These are phyloP conservation scores for Hippophae tibetana DNA, from an alignment of 306 rosid species.

Conservation along the genomic window DNA sequence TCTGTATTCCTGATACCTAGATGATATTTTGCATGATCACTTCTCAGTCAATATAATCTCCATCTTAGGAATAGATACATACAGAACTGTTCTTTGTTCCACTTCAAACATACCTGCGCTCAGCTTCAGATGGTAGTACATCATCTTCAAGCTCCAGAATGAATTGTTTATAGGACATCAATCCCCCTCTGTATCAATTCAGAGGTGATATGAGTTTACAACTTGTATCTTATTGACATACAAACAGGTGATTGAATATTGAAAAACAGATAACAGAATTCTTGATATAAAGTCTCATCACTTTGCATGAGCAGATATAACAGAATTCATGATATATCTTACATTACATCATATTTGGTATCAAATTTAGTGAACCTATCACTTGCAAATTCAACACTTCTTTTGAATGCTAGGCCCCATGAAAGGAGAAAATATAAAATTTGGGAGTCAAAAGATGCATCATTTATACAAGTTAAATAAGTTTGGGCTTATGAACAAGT, in stretches of 20 bases:
- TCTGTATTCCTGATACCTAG: constrained; percentile 80
- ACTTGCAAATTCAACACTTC: too few species aligned
- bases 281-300: too few species aligned
- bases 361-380: too few species aligned
- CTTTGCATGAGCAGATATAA: too few species aligned
- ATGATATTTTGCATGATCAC: not conserved
- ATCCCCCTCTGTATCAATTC: constrained; percentile 57
- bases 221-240: not conserved
- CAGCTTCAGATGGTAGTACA: constrained; percentile 76
- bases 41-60: constrained; percentile 3
- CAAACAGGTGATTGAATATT: not conserved
- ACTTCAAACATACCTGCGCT: constrained; percentile 45
- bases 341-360: too few species aligned
- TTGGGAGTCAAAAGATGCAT: too few species aligned
- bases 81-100: constrained; percentile 6
- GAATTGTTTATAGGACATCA: constrained; percentile 82
- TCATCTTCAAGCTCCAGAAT: constrained; percentile 92
- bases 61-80: not conserved
- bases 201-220: constrained; percentile 13
- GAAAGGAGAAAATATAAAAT: too few species aligned
- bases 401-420: too few species aligned
- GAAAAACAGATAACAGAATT: too few species aligned
- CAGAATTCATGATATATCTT: too few species aligned
- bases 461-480: too few species aligned
- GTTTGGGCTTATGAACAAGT: too few species aligned